These are phyloP conservation scores for Tremellales sp. DNA, from an alignment of 1,284 basidiomycete genomes.

Conservation along the genomic window DNA sequence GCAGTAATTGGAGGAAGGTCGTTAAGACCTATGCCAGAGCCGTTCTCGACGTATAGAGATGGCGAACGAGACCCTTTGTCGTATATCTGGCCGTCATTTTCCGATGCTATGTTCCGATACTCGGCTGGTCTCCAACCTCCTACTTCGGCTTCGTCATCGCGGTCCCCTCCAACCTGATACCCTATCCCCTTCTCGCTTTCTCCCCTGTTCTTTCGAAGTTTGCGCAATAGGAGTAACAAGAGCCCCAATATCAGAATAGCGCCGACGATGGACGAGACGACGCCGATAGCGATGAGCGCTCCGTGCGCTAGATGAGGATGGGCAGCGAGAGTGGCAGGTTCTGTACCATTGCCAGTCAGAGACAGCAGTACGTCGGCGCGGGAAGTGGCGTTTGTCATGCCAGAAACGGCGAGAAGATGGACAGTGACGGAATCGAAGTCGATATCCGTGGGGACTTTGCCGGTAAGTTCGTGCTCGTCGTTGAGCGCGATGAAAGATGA, in stretches of 20 bases:
- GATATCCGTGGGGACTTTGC: slow-evolving; percentile 22
- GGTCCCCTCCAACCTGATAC: slow-evolving; percentile 5
- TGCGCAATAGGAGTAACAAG: slow-evolving; percentile 54
- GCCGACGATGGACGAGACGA: slow-evolving; percentile 62
- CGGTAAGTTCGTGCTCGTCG: slow-evolving; percentile 53
- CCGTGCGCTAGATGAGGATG: slow-evolving; percentile 53
- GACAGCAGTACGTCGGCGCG: slow-evolving; percentile 59
- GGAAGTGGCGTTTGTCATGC: slow-evolving; percentile 63
- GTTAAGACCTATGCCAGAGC: no score
- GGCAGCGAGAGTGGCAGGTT: slow-evolving; percentile 43
- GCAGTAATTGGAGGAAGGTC: no score
- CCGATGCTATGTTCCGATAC: neutral
- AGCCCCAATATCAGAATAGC: slow-evolving; percentile 57
- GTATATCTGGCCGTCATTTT: neutral
- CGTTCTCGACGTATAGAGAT: neutral
- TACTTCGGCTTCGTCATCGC: slow-evolving; percentile 15
- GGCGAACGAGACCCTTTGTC: neutral
- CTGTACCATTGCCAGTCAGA: slow-evolving; percentile 49
- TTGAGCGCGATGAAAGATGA: slow-evolving; percentile 37
- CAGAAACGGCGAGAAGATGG: slow-evolving; percentile 20
- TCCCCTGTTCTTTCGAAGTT: slow-evolving; percentile 52
- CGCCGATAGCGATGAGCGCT: slow-evolving; percentile 55
- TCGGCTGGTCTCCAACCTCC: neutral
- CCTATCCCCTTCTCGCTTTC: slow-evolving; percentile 24
- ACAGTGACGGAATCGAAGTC: slow-evolving; percentile 25